Evolutionary conservation across 2,329 filamentous ascomycete species (phyloP).

Genomic region (Diatrype stigma): DNA sequence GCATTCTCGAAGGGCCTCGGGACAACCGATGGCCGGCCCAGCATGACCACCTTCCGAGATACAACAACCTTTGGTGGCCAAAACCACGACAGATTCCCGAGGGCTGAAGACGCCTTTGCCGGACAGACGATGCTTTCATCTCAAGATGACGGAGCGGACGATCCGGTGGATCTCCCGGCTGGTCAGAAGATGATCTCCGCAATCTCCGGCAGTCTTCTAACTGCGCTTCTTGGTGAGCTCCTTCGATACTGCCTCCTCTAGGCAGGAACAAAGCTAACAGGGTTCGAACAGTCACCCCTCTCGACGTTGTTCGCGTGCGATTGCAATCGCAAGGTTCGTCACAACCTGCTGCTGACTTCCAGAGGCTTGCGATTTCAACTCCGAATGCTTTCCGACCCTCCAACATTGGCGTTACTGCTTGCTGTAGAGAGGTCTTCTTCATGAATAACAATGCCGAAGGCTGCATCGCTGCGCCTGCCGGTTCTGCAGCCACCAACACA

Average conservation of each 20-base stretch:
- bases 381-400: slow-evolving; percentile 67
- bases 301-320: slow-evolving; percentile 94
- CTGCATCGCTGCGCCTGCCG: slow-evolving; percentile 69
- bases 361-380: slow-evolving; percentile 52
- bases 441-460: slow-evolving; percentile 78
- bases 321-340: slow-evolving; percentile 72
- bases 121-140: slow-evolving; percentile 28
- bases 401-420: slow-evolving; percentile 87
- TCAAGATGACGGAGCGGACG: slow-evolving; percentile 33
- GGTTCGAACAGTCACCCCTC: slow-evolving; percentile 76
- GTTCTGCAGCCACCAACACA: slow-evolving; percentile 38
- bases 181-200: slow-evolving; percentile 93
- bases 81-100: slow-evolving; percentile 33
- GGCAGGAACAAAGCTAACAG: too few relatives aligned
- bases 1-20: too few relatives aligned
- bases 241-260: too few relatives aligned
- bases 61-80: slow-evolving; percentile 28
- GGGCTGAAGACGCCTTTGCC: slow-evolving; percentile 30
- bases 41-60: slow-evolving; percentile 17
- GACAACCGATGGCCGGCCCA: slow-evolving; percentile 20
- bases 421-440: slow-evolving; percentile 97
- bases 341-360: slow-evolving; percentile 47
- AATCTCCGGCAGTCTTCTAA: slow-evolving; percentile 83
- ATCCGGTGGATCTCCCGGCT: slow-evolving; percentile 67
- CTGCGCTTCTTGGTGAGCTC: slow-evolving; percentile 79